Percentiles rank a stretch among this genome's conserved stretches.
Conservation (phyloP, 164 flowering plant species). For the Sedum album region DNA sequence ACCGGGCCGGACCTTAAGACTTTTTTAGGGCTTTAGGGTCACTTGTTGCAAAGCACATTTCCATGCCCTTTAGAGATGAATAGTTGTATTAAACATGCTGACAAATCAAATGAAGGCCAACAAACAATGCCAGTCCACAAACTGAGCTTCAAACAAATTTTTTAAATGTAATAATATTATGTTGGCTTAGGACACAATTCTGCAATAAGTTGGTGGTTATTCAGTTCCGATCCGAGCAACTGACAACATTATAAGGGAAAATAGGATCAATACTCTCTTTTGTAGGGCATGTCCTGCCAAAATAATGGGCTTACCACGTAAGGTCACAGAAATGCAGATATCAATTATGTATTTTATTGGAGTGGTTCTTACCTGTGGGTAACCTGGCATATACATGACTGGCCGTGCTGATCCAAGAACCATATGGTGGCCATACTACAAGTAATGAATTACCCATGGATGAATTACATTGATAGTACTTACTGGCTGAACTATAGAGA, state of each 20-base stretch:
- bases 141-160: neutral
- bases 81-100: neutral
- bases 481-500: neutral
- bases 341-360: neutral
- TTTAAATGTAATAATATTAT: neutral
- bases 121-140: too few relatives aligned
- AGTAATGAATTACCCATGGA: neutral
- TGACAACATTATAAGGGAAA: neutral
- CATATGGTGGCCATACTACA: slow-evolving; percentile 73
- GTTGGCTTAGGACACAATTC: neutral
- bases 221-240: too few relatives aligned
- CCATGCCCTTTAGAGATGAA: neutral
- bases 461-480: neutral
- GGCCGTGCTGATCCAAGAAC: slow-evolving; percentile 55
- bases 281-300: slow-evolving; percentile 67
- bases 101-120: neutral
- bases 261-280: slow-evolving; percentile 21
- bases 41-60: neutral
- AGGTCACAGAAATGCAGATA: neutral
- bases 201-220: neutral
- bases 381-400: slow-evolving; percentile 58
- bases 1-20: too few relatives aligned
- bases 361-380: slow-evolving; percentile 41
- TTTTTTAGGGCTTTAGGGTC: neutral
- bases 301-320: slow-evolving; percentile 6